Conservation (phyloP, 768 basidiomycete genomes). For the Mycena olivaceomarginata region DNA sequence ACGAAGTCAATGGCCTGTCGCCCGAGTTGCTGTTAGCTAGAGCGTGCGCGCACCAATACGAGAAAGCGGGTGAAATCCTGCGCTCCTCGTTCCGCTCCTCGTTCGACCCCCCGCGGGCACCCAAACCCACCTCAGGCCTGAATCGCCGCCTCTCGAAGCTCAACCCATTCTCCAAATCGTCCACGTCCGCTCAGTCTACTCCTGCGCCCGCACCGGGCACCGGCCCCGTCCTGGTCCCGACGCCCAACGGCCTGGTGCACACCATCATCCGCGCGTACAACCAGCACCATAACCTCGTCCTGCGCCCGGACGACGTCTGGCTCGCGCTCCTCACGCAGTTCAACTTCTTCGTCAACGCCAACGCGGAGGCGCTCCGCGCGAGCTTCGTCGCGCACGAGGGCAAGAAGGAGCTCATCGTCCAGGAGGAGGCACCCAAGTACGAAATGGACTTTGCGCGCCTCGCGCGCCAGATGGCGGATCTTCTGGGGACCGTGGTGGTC, state of each 20-base stretch:
- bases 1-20: not conserved
- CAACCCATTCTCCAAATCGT: not conserved
- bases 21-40: not conserved
- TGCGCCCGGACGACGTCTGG: constrained; percentile 66
- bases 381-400: constrained; percentile 52
- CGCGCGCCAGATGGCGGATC: constrained; percentile 31
- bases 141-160: not conserved
- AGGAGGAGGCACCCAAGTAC: constrained; percentile 32
- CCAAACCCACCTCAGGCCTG: not conserved
- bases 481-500: constrained; percentile 1
- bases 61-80: not conserved
- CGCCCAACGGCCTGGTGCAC: constrained; percentile 47
- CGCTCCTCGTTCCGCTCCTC: too few species aligned
- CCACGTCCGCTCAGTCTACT: not conserved
- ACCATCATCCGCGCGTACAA: constrained; percentile 50
- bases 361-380: constrained; percentile 55
- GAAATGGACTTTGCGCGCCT: constrained; percentile 45
- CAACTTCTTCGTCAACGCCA: constrained; percentile 61
- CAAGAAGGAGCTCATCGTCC: constrained; percentile 43
- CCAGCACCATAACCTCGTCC: constrained; percentile 52
- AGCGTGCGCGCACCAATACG: constrained; percentile 22
- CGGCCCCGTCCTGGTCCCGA: not conserved
- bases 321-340: constrained; percentile 51
- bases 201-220: not conserved
- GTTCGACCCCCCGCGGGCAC: not conserved